phyloP scores from a whole-genome alignment of 2,329 filamentous ascomycete genomes.

The Cytospora piceae region DNA sequence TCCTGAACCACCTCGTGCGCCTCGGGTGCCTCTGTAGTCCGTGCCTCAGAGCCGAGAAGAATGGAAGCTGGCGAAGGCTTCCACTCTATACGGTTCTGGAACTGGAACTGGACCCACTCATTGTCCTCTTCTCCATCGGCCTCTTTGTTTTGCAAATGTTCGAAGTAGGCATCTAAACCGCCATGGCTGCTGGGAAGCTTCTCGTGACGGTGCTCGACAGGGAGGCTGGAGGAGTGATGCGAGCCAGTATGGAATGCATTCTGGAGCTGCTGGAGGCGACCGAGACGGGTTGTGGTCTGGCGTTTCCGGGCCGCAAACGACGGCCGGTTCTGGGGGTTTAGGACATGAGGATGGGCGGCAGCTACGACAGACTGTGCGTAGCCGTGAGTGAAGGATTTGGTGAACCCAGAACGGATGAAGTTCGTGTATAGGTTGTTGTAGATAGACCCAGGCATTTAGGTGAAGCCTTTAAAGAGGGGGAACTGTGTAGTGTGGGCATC shows the following conservation, averaged over 20 bases:
- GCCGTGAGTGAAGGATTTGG: constrained; percentile 95
- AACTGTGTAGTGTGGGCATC: neutral
- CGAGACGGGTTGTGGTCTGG: constrained; percentile 51
- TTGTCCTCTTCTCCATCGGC: constrained; percentile 67
- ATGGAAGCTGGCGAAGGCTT: constrained; percentile 65
- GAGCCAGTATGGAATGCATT: constrained; percentile 72
- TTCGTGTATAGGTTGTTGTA: constrained; percentile 71
- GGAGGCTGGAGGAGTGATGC: constrained; percentile 53
- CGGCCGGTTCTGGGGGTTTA: constrained; percentile 71
- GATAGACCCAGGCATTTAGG: constrained; percentile 83
- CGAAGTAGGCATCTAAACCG: constrained; percentile 87
- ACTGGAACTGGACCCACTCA: constrained; percentile 92
- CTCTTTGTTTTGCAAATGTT: constrained; percentile 79
- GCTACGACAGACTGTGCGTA: constrained; percentile 98
- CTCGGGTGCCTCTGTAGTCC: constrained; percentile 41
- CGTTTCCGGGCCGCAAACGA: constrained; percentile 61
- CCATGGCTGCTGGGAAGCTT: constrained; percentile 54
- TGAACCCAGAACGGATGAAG: constrained; percentile 96
- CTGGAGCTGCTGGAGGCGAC: constrained; percentile 71
- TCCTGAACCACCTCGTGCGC: constrained; percentile 33
- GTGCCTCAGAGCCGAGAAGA: constrained; percentile 49
- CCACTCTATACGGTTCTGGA: constrained; percentile 88
- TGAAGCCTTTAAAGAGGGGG: constrained; percentile 64
- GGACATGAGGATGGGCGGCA: constrained; percentile 79
- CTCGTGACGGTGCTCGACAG: constrained; percentile 61